Evolutionary conservation across 2,329 filamentous ascomycete species (phyloP).

Genomic region (Trichoderma sp.): DNA sequence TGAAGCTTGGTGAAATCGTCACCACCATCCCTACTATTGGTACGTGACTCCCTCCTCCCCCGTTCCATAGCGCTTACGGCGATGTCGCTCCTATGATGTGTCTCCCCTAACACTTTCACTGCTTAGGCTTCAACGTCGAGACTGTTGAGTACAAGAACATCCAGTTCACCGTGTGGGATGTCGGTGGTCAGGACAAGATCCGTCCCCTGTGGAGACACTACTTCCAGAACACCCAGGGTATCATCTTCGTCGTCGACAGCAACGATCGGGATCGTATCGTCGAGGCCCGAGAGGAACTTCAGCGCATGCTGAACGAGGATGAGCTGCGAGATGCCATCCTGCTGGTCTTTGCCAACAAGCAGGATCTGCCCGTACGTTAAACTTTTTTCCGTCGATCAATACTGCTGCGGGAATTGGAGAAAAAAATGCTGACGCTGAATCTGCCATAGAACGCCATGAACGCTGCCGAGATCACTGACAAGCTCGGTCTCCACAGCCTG

Average conservation of each 20-base stretch:
- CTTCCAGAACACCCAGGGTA: constrained; percentile 99
- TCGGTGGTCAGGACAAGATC: constrained; percentile 99
- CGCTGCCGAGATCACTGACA: constrained; percentile 99
- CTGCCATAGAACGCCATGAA: constrained; percentile 90
- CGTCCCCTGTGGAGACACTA: constrained; percentile 99
- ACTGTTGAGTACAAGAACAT: constrained; percentile 99
- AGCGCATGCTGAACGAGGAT: constrained; percentile 98
- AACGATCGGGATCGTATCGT: constrained; percentile 98
- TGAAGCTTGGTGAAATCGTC: constrained; percentile 99
- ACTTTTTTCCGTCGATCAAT: constrained; percentile 20
- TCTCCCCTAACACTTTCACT: constrained; percentile 14
- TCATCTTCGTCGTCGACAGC: constrained; percentile 99
- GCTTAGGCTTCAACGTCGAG: constrained; percentile 95
- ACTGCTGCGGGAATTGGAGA: background rate
- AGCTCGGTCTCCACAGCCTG: constrained; percentile 98
- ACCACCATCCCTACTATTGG: constrained; percentile 99
- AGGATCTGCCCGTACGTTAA: constrained; percentile 88
- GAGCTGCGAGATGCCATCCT: constrained; percentile 97
- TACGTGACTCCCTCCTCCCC: constrained; percentile 50
- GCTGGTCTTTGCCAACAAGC: constrained; percentile 99
- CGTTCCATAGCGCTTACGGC: background rate
- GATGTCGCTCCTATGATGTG: background rate
- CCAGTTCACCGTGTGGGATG: constrained; percentile 99
- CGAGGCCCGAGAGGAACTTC: constrained; percentile 93
- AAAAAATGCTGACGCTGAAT: constrained; percentile 28